Percentiles rank a stretch among this genome's conserved stretches.
phyloP scores from a whole-genome alignment of 164 flowering plant species.

The Aristolochia californica region DNA sequence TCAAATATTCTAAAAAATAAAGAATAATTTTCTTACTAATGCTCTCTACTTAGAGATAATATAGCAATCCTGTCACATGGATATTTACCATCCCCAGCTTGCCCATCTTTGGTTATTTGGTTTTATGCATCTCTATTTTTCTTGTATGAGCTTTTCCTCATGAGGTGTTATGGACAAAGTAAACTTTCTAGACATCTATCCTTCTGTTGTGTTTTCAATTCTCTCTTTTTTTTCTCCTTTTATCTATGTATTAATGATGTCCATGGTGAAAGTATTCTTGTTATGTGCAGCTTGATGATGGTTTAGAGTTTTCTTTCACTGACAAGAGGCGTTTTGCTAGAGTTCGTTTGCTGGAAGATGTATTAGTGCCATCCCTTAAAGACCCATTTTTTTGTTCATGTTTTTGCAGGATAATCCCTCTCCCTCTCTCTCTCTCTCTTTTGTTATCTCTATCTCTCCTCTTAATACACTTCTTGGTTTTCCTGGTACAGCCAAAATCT shows the following conservation, averaged over 20 bases:
- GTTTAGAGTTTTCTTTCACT: constrained; percentile 89
- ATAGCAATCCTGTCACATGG: no score
- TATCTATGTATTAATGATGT: not conserved
- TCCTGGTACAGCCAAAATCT: constrained; percentile 53
- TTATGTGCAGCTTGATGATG: constrained; percentile 75
- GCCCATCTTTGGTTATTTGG: no score
- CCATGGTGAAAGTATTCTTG: not conserved
- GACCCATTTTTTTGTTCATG: not conserved
- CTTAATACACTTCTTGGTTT: constrained; percentile 5
- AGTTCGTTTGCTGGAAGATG: constrained; percentile 93
- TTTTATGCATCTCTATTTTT: no score
- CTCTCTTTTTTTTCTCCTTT: not conserved
- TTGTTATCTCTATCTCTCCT: not conserved
- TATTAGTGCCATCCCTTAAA: constrained; percentile 16
- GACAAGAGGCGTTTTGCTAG: constrained; percentile 95
- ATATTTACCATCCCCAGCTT: no score
- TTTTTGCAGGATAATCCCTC: no score
- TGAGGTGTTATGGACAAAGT: no score
- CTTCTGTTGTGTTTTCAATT: not conserved
- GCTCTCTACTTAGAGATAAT: no score
- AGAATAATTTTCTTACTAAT: no score
- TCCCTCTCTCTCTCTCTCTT: not conserved
- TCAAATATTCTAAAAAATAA: no score
- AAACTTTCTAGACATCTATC: no score
- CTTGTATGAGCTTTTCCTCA: no score